phyloP scores from a whole-genome alignment of 78 protist genomes.

The Dictyostelium capitatum region DNA sequence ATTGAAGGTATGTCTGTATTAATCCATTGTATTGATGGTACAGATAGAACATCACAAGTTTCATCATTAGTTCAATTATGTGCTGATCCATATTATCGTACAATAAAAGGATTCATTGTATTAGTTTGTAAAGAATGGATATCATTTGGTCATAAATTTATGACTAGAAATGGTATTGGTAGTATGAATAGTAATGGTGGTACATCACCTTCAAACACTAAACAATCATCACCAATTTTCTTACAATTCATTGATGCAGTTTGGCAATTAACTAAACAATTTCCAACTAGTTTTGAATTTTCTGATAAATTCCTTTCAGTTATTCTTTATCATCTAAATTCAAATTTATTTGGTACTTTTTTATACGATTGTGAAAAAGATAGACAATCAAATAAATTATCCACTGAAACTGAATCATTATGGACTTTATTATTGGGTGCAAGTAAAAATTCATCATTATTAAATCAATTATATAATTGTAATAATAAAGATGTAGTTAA shows the following conservation, averaged over 20 bases:
- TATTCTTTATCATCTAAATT: slow-evolving; percentile 53
- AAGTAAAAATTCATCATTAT: neutral
- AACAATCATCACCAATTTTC: slow-evolving; percentile 94
- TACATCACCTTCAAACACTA: neutral
- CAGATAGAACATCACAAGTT: slow-evolving; percentile 97
- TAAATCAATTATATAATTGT: slow-evolving; percentile 34
- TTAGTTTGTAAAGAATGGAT: slow-evolving; percentile 93
- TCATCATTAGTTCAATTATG: slow-evolving; percentile 79
- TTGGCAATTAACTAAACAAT: slow-evolving; percentile 88
- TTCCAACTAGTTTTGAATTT: slow-evolving; percentile 92
- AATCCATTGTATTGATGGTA: slow-evolving; percentile 98
- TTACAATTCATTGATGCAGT: slow-evolving; percentile 96
- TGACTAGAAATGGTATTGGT: slow-evolving; percentile 63
- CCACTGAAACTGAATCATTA: slow-evolving; percentile 38
- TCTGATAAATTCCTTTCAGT: slow-evolving; percentile 55
- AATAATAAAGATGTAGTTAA: neutral
- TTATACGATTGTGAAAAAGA: slow-evolving; percentile 66
- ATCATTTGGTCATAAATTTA: slow-evolving; percentile 90
- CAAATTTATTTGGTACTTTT: slow-evolving; percentile 75
- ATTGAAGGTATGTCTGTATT: slow-evolving; percentile 66
- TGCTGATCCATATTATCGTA: slow-evolving; percentile 95
- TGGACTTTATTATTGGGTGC: slow-evolving; percentile 38
- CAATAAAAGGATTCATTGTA: slow-evolving; percentile 90
- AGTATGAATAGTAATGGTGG: neutral
- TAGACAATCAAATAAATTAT: neutral